phyloP scores from a whole-genome alignment of 306 rosid genomes.

The Castanea crenata region DNA sequence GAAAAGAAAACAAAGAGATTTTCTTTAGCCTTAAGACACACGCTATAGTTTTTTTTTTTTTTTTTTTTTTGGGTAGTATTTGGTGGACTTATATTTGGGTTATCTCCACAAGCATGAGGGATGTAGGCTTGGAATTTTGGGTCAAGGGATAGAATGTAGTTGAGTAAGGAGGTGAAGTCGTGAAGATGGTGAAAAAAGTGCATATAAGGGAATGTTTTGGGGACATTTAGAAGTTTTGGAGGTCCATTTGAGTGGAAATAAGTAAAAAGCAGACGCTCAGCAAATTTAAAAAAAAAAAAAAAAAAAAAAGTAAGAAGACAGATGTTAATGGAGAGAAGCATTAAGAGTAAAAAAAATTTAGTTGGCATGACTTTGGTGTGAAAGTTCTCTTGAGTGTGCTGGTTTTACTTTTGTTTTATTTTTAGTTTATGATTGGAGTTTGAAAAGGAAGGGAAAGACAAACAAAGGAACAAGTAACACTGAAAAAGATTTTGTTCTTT shows the following conservation, averaged over 20 bases:
- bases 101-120: slow-evolving; percentile 54
- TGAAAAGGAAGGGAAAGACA: slow-evolving; percentile 29
- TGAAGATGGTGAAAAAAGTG: slow-evolving; percentile 4
- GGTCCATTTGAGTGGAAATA: slow-evolving; percentile 28
- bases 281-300: no score
- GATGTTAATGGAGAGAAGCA: slow-evolving; percentile 2
- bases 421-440: slow-evolving; percentile 25
- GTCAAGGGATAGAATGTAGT: slow-evolving; percentile 23
- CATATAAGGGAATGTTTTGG: slow-evolving; percentile 19
- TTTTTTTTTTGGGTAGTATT: no score
- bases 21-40: no score
- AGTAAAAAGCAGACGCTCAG: slow-evolving; percentile 16
- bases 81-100: slow-evolving; percentile 32
- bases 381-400: not conserved
- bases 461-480: slow-evolving; percentile 32
- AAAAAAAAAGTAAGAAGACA: not conserved
- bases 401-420: not conserved
- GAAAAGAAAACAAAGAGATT: no score
- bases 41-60: no score
- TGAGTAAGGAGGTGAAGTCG: slow-evolving; percentile 16
- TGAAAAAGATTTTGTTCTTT: slow-evolving; percentile 1
- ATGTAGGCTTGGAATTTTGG: slow-evolving; percentile 44
- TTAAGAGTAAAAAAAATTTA: slow-evolving; percentile 8
- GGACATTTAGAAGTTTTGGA: slow-evolving; percentile 29
- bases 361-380: slow-evolving; percentile 27